Evolutionary conservation across 2,329 filamentous ascomycete species (phyloP).

Genomic region (Cladosporium colombiae): DNA sequence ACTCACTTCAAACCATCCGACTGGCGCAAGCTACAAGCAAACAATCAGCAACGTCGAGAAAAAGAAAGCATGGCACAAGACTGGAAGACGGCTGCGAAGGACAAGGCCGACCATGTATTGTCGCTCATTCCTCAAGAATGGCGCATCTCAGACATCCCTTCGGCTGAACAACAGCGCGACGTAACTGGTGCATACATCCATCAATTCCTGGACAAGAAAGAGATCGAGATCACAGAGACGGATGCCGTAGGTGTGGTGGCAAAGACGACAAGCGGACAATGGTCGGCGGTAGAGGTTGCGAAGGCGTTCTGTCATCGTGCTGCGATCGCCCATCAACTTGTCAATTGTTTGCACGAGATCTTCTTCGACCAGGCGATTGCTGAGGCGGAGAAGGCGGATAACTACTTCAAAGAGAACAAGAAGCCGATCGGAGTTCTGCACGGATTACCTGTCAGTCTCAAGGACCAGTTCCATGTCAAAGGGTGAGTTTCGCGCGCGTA

Average conservation of each 20-base stretch:
- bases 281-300: constrained; percentile 58
- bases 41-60: constrained; percentile 25
- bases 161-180: constrained; percentile 55
- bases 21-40: constrained; percentile 15
- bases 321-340: constrained; percentile 51
- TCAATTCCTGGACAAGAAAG: constrained; percentile 54
- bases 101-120: constrained; percentile 57
- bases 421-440: constrained; percentile 49
- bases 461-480: constrained; percentile 53
- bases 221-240: constrained; percentile 63
- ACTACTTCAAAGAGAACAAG: constrained; percentile 40
- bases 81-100: constrained; percentile 54
- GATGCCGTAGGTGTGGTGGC: constrained; percentile 59
- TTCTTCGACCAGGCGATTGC: constrained; percentile 50
- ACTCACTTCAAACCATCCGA: constrained; percentile 19
- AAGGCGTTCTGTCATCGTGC: constrained; percentile 47
- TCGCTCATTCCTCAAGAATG: constrained; percentile 59
- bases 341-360: constrained; percentile 49
- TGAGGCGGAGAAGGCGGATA: constrained; percentile 45
- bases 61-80: constrained; percentile 31
- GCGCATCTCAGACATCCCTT: constrained; percentile 52
- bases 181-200: constrained; percentile 59
- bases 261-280: constrained; percentile 55
- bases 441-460: constrained; percentile 50
- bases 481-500: constrained; percentile 26